phyloP scores from a whole-genome alignment of 2,329 filamentous ascomycete genomes.

The Fusarium sp. region DNA sequence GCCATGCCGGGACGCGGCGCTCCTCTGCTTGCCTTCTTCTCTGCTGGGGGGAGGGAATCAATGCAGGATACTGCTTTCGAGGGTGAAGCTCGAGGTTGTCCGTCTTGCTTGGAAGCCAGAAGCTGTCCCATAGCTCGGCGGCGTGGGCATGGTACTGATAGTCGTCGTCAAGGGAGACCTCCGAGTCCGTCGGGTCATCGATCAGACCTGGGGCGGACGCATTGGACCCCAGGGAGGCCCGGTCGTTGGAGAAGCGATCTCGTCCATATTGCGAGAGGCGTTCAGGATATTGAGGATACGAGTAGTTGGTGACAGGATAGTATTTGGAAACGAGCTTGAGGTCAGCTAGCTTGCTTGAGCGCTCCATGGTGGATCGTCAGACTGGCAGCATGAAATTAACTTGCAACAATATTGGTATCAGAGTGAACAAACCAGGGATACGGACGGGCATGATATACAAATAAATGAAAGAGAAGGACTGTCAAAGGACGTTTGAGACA shows the following conservation, averaged over 20 bases:
- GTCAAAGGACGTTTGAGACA: conserved; percentile 41
- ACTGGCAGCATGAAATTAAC: conserved; percentile 34
- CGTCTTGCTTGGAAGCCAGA: conserved; percentile 51
- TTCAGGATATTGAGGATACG: conserved; percentile 49
- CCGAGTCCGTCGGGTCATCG: conserved; percentile 63
- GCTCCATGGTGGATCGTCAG: conserved; percentile 48
- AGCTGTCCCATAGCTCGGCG: conserved; percentile 62
- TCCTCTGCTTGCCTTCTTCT: conserved; percentile 36
- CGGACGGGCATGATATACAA: conserved; percentile 44
- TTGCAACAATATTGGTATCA: conserved; percentile 35
- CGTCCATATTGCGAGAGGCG: conserved; percentile 35
- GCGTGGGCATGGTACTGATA: conserved; percentile 58
- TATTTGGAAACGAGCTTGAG: conserved; percentile 54
- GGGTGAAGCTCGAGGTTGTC: conserved; percentile 22
- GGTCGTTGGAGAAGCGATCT: conserved; percentile 42
- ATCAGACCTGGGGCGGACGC: conserved; percentile 60
- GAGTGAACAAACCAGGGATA: conserved; percentile 39
- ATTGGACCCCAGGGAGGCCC: conserved; percentile 58
- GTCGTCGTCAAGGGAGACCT: conserved; percentile 62
- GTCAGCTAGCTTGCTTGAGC: conserved; percentile 49
- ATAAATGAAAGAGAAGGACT: conserved; percentile 35
- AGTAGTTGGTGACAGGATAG: conserved; percentile 54
- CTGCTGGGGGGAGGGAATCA: conserved; percentile 46
- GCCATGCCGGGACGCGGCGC: conserved; percentile 41
- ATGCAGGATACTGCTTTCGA: conserved; percentile 46